Evolutionary conservation across 2,329 filamentous ascomycete genomes (phyloP), one percentile per base, ranked within the genome.

Genomic region (Didymella sp.): DNA sequence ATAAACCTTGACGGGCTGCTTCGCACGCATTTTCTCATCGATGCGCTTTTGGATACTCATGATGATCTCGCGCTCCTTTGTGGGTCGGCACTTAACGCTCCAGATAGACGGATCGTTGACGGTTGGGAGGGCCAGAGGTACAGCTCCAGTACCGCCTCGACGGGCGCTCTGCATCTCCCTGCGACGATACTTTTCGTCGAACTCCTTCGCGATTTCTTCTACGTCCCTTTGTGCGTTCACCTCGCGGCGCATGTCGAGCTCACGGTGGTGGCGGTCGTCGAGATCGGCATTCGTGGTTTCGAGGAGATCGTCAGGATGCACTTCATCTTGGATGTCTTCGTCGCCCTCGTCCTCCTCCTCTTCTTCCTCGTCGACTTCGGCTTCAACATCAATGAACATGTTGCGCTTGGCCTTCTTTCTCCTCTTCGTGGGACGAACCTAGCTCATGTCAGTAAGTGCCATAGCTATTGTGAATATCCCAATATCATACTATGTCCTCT

Each of bases 61-160:
- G 49, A 99, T 84, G 33, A 96, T 89, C 72, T 99, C 95, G 59
- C 89, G 87, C 78, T 99, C 95, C 77, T 99, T 99, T 68, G 94
- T 94, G 66, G 95, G 91, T 74, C 95, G 95, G 78, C 92, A 96
- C 69, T 90, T 88, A 61, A 96, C 89, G 59, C 90, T 92, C 91
- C 92, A 99, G 73, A 99, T 98, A 69, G 91, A 92, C 1, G 95
- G 95, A 75, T 99, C 95, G 61, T 97, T 90, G 46, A 97, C 93
- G 69, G 91, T 95, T 4, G 95, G 95, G 40, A 98, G 87, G 12
- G 98, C 84, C 38, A 98, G 80, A 3, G 73, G 73, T 8, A 74
- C 64, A 24, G 71, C 67, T 40, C 73, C 73, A 17, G 69, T 67
- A 38, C 63, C 69, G 44, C 66, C 68, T 49, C 68, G 63, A 40